Base-by-base conservation (phyloP, 257 asterid species). In the Capsicum pubescens region DNA sequence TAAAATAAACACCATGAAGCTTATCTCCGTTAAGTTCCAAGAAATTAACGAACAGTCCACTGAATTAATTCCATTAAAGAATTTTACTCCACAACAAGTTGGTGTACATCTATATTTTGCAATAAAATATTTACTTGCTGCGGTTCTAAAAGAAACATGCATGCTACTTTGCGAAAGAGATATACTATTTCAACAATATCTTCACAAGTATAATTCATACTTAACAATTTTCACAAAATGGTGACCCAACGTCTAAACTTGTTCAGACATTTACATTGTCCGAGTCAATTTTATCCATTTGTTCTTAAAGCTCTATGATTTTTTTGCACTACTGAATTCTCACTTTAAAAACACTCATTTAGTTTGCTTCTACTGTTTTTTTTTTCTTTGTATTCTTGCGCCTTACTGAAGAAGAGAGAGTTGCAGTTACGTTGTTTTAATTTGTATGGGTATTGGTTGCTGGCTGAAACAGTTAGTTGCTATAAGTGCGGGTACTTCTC, bases 391-490 rank as follows among this genome's bases (percentile, higher is more conserved):
- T 69, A 2, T 68, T 15, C 46, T 39, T 15, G 54, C 5, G 54
- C 26, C 54, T 68, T 26, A 69, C 8, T 8, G 79, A 70, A 42
- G 79, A 42, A 42, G 56, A 42, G 56, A 26, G 35, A 44, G 57
- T 44, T 42, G 35, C 3, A 70, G 56, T 69, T 69, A 42, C 79
- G 2, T 46, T 12, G 79, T 71, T 71, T 44, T 44, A n/a, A n/a
- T 61, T 5, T 44, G 56, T 71, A 71, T 71, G 56, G 68, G n/a
- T 2, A 16, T 17, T 42, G 35, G 35, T 39, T 15, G 15, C 46
- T 26, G 71, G 71, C n/a, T 64, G 9, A 44, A 66, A n/a, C 48
- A 66, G 46, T 66, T 66, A 35, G 72, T 17, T 72, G 74, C 58
- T 6, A n/a, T n/a, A 44, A 71, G 35, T 46, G 58, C 59, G 9